Evolutionary conservation across 768 basidiomycete genomes (phyloP).

Genomic region (Phylloporus arenicola): DNA sequence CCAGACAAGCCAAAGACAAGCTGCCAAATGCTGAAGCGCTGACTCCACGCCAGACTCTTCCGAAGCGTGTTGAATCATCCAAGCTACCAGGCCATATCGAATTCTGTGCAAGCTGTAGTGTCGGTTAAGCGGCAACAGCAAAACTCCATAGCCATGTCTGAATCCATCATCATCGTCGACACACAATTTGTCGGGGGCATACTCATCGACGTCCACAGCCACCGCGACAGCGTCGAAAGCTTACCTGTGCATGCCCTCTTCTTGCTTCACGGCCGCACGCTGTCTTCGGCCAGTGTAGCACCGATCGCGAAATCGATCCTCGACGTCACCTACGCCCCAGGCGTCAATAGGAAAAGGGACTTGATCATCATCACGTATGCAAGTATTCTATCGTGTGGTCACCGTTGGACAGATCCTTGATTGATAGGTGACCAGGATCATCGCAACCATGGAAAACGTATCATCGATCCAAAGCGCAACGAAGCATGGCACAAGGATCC

Average conservation of each 20-base stretch:
- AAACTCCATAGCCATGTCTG: constrained; percentile 10
- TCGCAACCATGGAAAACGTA: constrained; percentile 28
- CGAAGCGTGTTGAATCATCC: too few species aligned
- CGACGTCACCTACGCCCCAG: constrained; percentile 12
- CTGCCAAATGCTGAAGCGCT: too few species aligned
- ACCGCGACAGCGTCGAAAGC: constrained; percentile 6
- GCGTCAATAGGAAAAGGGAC: constrained; percentile 16
- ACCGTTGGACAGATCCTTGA: background rate
- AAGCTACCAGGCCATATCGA: too few species aligned
- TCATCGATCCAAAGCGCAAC: constrained; percentile 22
- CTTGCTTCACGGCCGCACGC: constrained; percentile 24
- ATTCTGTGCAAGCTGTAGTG: too few species aligned
- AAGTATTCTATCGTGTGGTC: constrained; percentile 8
- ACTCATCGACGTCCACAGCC: constrained; percentile 21
- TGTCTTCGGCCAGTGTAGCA: constrained; percentile 10
- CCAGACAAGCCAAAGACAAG: too few species aligned
- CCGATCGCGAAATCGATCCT: constrained; percentile 20
- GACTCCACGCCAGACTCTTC: too few species aligned
- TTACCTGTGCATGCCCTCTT: constrained; percentile 26
- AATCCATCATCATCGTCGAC: constrained; percentile 2
- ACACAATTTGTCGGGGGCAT: constrained; percentile 24
- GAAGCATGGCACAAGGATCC: constrained; percentile 23
- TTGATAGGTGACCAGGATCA: constrained; percentile 19
- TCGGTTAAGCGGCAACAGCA: too few species aligned
- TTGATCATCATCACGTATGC: constrained; percentile 26